Conservation (phyloP, 306 rosid genomes). For the Senna siamea region DNA sequence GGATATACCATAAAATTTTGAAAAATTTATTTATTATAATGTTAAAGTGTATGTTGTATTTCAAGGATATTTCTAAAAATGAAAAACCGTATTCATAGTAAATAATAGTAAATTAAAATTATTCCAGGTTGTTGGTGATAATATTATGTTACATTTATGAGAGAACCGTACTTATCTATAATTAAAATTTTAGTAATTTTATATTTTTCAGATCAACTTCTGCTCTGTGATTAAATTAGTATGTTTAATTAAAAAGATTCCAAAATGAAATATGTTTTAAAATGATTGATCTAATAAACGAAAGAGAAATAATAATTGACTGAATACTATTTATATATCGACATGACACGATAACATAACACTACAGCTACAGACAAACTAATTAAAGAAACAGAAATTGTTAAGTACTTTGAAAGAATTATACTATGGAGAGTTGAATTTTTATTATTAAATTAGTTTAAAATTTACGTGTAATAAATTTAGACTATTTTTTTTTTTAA, state of each 20-base stretch:
- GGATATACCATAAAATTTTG: too few relatives aligned
- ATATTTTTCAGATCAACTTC: too few relatives aligned
- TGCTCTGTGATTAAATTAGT: too few relatives aligned
- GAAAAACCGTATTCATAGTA: neutral
- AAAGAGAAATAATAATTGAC: neutral
- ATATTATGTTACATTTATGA: too few relatives aligned
- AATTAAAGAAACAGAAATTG: neutral
- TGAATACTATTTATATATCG: neutral
- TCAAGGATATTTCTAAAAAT: neutral
- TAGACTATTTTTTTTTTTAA: neutral
- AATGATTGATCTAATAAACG: neutral
- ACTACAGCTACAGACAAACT: slow-evolving; percentile 33
- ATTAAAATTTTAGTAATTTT: too few relatives aligned
- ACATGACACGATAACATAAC: slow-evolving; percentile 7
- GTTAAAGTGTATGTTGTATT: neutral
- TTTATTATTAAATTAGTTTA: neutral
- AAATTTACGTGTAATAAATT: too few relatives aligned
- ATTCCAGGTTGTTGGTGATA: too few relatives aligned
- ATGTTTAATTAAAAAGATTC: too few relatives aligned
- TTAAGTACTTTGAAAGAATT: neutral
- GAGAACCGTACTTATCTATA: too few relatives aligned
- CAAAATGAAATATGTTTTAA: neutral
- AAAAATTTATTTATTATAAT: too few relatives aligned
- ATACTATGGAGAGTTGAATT: too few relatives aligned
- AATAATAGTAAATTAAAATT: too few relatives aligned